Percentiles rank a stretch among this genome's conserved stretches.
These are phyloP conservation scores for Camelina neglecta DNA, from an alignment of 345 rosid species.

Conservation along the genomic window DNA sequence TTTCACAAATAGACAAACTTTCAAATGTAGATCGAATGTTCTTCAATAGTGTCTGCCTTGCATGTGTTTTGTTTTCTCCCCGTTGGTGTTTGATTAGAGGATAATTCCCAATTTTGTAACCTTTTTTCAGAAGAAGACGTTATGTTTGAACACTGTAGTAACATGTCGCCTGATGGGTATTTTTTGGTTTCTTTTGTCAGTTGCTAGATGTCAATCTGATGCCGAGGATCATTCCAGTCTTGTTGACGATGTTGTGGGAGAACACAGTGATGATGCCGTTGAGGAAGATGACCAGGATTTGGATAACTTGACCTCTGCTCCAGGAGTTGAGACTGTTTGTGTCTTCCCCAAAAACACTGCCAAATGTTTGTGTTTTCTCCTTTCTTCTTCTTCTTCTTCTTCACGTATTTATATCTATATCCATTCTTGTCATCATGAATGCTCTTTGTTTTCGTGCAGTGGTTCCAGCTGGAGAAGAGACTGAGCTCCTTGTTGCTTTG, in stretches of 20 bases:
- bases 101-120: not conserved
- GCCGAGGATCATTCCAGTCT: constrained; percentile 55
- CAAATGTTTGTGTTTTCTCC: constrained; percentile 52
- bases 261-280: constrained; percentile 51
- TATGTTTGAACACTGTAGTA: not conserved
- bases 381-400: not conserved
- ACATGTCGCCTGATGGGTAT: constrained; percentile 11
- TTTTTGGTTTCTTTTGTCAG: constrained; percentile 43
- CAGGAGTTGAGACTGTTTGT: constrained; percentile 69
- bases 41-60: not conserved
- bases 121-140: not conserved
- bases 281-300: constrained; percentile 70
- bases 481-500: constrained; percentile 81
- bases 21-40: constrained; percentile 16
- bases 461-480: constrained; percentile 86
- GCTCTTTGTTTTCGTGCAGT: constrained; percentile 52
- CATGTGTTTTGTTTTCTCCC: constrained; percentile 4
- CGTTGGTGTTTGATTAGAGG: not conserved
- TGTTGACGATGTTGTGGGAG: constrained; percentile 45
- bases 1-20: not conserved
- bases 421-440: not conserved
- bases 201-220: constrained; percentile 71
- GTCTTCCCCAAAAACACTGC: constrained; percentile 89
- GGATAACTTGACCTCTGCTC: constrained; percentile 66
- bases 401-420: not conserved